Evolutionary conservation across 176 grass and related monocot genomes (phyloP).

Genomic region (Typha latifolia): DNA sequence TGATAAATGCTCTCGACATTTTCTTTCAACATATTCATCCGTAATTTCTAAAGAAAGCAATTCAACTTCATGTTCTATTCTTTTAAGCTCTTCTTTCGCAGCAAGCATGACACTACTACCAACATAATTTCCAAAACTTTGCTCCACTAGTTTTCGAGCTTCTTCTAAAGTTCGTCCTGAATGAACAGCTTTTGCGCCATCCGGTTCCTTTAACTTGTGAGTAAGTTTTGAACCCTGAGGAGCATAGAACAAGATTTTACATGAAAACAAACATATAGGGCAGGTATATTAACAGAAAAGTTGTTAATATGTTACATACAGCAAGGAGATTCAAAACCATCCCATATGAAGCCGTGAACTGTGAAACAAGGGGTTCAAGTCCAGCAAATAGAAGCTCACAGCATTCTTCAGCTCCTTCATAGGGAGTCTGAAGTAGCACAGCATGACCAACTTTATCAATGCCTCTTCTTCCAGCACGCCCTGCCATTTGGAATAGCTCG

Average conservation of each 20-base stretch:
- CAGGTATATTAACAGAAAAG: background rate
- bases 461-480: constrained; percentile 92
- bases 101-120: constrained; percentile 92
- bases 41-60: constrained; percentile 74
- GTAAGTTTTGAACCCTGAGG: constrained; percentile 84
- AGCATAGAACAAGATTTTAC: background rate
- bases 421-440: constrained; percentile 83
- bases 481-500: constrained; percentile 93
- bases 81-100: constrained; percentile 83
- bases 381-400: constrained; percentile 80
- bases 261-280: background rate
- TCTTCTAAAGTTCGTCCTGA: constrained; percentile 89
- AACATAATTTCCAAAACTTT: constrained; percentile 99
- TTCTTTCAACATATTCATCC: constrained; percentile 76
- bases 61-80: constrained; percentile 74
- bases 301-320: constrained; percentile 31
- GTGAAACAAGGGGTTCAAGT: constrained; percentile 91
- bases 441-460: constrained; percentile 86
- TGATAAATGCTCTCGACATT: constrained; percentile 75
- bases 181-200: constrained; percentile 37
- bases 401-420: constrained; percentile 80
- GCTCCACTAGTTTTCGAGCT: constrained; percentile 91
- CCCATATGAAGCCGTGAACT: constrained; percentile 96
- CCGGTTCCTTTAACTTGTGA: constrained; percentile 52
- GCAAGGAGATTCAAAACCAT: constrained; percentile 99